phyloP scores from a whole-genome alignment of 2,329 filamentous ascomycete species.

The Davidsoniella neocaledoniae region DNA sequence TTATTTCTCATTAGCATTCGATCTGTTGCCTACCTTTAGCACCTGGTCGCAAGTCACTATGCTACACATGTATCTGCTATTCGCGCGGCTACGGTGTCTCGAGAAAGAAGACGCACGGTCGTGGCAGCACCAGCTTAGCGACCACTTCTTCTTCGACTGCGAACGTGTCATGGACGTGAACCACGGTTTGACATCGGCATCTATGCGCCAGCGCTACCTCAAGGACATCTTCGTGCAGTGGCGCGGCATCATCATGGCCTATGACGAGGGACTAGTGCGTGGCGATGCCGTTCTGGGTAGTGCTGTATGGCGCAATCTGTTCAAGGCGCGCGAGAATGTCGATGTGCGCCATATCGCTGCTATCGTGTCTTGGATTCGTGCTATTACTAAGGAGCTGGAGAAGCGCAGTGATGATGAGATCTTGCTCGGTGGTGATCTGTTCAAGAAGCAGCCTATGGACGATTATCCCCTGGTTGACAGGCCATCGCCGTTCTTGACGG shows the following conservation, averaged over 20 bases:
- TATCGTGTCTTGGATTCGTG: conserved; percentile 40
- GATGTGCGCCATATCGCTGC: conserved; percentile 35
- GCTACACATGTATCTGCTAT: conserved; percentile 86
- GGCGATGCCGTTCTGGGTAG: conserved; percentile 63
- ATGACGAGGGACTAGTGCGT: conserved; percentile 64
- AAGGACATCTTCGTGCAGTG: conserved; percentile 92
- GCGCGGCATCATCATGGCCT: conserved; percentile 70
- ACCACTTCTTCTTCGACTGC: conserved; percentile 87
- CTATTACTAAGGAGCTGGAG: conserved; percentile 31
- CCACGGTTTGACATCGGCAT: conserved; percentile 50
- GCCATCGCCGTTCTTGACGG: conserved; percentile 5
- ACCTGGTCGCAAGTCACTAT: conserved; percentile 95
- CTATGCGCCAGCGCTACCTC: conserved; percentile 45
- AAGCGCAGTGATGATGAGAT: conserved; percentile 29
- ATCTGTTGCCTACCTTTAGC: conserved; percentile 72
- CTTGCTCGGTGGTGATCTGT: conserved; percentile 23
- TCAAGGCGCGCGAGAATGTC: conserved; percentile 46
- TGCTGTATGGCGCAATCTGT: conserved; percentile 87
- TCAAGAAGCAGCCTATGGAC: conserved; percentile 22
- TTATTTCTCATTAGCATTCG: conserved; percentile 41
- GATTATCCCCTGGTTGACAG: conserved; percentile 11
- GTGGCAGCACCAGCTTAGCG: conserved; percentile 80
- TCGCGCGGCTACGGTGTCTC: conserved; percentile 66
- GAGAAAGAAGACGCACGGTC: conserved; percentile 49
- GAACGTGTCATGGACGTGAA: conserved; percentile 69